Conservation (phyloP, 352 stramenopile species). For the Peronospora destructor region DNA sequence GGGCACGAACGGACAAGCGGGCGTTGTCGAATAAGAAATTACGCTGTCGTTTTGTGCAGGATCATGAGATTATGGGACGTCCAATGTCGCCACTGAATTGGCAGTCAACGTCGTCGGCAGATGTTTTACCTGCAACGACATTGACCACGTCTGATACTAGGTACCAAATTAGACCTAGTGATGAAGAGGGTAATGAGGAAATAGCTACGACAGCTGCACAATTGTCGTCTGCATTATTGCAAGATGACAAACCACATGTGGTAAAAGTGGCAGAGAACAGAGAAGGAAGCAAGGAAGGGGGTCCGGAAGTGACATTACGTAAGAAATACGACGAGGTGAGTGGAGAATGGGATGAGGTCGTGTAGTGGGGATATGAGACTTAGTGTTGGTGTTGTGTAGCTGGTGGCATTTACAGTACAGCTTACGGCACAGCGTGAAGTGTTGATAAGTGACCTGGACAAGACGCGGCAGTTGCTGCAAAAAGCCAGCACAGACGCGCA, state of each 20-base stretch:
- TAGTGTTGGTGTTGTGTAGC: slow-evolving; percentile 23
- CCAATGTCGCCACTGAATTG: slow-evolving; percentile 15
- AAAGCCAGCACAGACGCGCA: slow-evolving; percentile 60
- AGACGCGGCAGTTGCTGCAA: slow-evolving; percentile 68
- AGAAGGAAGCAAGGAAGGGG: slow-evolving; percentile 41
- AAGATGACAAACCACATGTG: slow-evolving; percentile 33
- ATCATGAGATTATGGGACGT: slow-evolving; percentile 21
- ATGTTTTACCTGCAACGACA: slow-evolving; percentile 17
- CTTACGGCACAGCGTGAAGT: slow-evolving; percentile 80
- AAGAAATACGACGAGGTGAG: slow-evolving; percentile 88
- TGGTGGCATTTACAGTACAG: slow-evolving; percentile 85
- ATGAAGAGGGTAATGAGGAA: slow-evolving; percentile 15
- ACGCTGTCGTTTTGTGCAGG: slow-evolving; percentile 76
- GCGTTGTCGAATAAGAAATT: slow-evolving; percentile 85
- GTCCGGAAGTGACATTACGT: slow-evolving; percentile 59
- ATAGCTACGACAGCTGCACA: slow-evolving; percentile 39
- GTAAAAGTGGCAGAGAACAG: slow-evolving; percentile 24
- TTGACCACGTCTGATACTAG: slow-evolving; percentile 10
- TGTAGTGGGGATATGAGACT: neutral
- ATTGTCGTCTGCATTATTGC: slow-evolving; percentile 53
- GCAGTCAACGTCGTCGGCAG: slow-evolving; percentile 3
- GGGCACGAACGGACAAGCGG: slow-evolving; percentile 71
- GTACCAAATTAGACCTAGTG: slow-evolving; percentile 13
- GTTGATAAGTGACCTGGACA: slow-evolving; percentile 79
- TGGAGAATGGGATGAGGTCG: neutral